Evolutionary conservation across 352 stramenopile species (phyloP), one percentile per base, ranked within the genome.

Genomic region (Saprolegnia parasitica): DNA sequence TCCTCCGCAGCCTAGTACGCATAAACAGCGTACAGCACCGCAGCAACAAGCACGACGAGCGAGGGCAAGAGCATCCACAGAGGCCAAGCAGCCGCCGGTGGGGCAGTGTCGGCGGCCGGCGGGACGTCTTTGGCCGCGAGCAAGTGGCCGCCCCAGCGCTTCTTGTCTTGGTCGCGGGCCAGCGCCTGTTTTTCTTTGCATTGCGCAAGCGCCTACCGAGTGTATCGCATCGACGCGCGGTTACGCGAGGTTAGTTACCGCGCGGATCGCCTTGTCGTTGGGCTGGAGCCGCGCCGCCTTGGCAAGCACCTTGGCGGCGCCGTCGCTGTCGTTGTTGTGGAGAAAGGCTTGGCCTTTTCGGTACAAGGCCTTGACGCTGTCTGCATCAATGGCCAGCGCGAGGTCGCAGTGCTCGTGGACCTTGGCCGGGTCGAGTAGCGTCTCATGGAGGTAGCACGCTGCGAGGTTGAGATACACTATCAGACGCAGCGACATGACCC

Each of bases 321-420:
- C 74, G 46, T 87, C 76, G 42, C 91, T 54, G 65, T 95, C 75
- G 32, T 81, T 84, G 1, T 60, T 75, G 9, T 89, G 54, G 37
- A 92, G 71, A 35, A 86, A 75, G 35, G 87, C 87, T 9, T 81
- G 78, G 18, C 87, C 88, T 29, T 79, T 75, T 54, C 86, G 84
- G 57, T 95, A 96, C 37, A 95, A 68, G n/a, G 84, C 88, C 68
- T 96, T 96, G 67, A 87, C 73, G 66, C 93, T 94, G 9, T 84
- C 72, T 4, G 77, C 66, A n/a, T 96, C 84, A 52, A 93, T 90
- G 47, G 58, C 70, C 49, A 96, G 79, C 26, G 84, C 88, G 21
- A 83, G 55, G 37, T 90, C 71, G 4, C 80, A 79, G n/a, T 92
- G 82, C 61, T 92, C 80, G 11, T 86, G 66, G 15, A 81, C 84